Evolutionary conservation across 2,329 filamentous ascomycete genomes (phyloP), one percentile per base, ranked within the genome.

Genomic region (Blastomyces emzantsi): DNA sequence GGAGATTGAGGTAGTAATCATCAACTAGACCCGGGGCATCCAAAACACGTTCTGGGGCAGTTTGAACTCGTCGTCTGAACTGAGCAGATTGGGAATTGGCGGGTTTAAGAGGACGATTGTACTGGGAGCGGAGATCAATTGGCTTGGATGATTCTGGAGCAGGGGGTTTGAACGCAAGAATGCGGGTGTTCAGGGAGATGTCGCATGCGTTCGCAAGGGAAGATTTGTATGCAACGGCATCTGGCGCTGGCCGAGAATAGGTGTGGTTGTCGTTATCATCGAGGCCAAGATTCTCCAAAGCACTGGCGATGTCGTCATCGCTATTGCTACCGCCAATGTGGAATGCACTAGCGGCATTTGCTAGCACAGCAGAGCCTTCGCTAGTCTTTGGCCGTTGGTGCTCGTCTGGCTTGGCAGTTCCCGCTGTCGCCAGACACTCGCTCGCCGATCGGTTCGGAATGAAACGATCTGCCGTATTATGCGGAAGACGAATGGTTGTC

Each of bases 91-190:
- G 83, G 30, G 88, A 81, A 66, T 81, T 87, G 66, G 87, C 83
- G 25, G 90, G 82, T 83, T 91, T 97, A 67, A 99, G 83, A 45
- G 94, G 94, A 66, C 94, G 88, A 83, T 97, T 99, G 85, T 99
- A 99, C 76, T 99, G 94, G 66, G 94, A 90, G 64, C 94, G 89
- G 66, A 99, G 87, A 75, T 99, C 94, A 73, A 99, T 96, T 45
- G 94, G 94, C 83, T 96, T 97, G 43, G 92, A 96, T 7, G 94
- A 97, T 80, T 97, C 94, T 3, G 94, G 94, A n/a, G 94, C 86
- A 1, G 93, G 92, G 62, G 94, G 94, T 87, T 99, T 99, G 84
- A 97, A 99, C 65, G 94, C 90, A 61, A 99, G 88, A 71, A 99
- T 99, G 67, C 94, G 90, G 63, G 92, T 95, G 81, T 92, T 96